Conservation (phyloP, 2,329 filamentous ascomycete species). For the Pochonia chlamydosporia region DNA sequence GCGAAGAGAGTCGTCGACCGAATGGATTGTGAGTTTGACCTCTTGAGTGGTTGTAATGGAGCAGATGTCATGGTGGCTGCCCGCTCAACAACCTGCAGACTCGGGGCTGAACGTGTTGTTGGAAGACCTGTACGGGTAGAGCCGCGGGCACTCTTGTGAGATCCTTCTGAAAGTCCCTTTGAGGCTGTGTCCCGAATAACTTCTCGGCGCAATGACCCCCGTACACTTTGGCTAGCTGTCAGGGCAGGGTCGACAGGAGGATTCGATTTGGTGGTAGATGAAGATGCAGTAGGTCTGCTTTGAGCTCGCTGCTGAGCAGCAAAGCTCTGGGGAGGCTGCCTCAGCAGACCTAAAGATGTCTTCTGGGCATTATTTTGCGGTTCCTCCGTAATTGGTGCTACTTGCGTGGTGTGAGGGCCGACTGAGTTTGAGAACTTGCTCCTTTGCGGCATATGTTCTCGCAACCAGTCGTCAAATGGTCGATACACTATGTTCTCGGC, state of each 20-base stretch:
- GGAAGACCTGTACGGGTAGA: constrained; percentile 22
- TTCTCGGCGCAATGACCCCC: constrained; percentile 22
- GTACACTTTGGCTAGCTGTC: constrained; percentile 24
- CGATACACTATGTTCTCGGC: constrained; percentile 57
- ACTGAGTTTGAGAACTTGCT: constrained; percentile 6
- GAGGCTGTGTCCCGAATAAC: constrained; percentile 15
- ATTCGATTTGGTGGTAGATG: constrained; percentile 19
- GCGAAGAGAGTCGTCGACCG: constrained; percentile 49
- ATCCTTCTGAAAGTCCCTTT: constrained; percentile 17
- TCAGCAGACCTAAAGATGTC: constrained; percentile 37
- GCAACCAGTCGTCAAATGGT: constrained; percentile 56
- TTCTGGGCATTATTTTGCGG: constrained; percentile 26
- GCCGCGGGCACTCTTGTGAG: constrained; percentile 20
- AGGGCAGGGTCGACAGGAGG: constrained; percentile 16
- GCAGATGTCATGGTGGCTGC: constrained; percentile 21
- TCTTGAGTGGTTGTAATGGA: constrained; percentile 16
- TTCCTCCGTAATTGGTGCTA: constrained; percentile 24
- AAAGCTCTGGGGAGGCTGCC: constrained; percentile 57
- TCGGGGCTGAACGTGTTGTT: constrained; percentile 19
- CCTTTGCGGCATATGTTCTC: constrained; percentile 36
- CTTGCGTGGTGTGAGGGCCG: neutral
- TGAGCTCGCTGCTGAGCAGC: constrained; percentile 60
- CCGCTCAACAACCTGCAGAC: constrained; percentile 23
- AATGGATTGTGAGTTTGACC: constrained; percentile 22
- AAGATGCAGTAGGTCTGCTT: constrained; percentile 32